These are phyloP conservation scores for Selaginella moellendorffii DNA, from an alignment of 75 land plant species.

Conservation along the genomic window DNA sequence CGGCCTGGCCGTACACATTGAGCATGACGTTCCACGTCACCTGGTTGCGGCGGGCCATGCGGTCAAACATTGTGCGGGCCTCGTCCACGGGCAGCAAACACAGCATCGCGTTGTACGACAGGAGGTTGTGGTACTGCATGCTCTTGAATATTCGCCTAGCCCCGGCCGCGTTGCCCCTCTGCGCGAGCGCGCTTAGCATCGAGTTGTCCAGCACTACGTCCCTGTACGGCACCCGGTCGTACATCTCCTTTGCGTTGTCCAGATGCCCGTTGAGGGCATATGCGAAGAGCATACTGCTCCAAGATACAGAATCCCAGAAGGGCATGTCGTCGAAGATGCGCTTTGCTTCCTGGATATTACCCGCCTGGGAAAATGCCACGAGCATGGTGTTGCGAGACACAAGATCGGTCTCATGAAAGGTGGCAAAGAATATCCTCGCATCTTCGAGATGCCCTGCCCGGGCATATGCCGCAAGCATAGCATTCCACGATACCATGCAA, in stretches of 20 bases:
- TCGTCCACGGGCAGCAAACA: not conserved
- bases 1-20: not conserved
- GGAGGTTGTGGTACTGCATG: not conserved
- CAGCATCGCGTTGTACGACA: not conserved
- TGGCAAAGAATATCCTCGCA: not conserved
- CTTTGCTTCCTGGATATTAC: not conserved
- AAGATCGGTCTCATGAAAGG: not conserved
- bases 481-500: not conserved
- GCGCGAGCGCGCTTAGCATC: not conserved
- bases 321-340: not conserved
- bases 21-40: conserved; percentile 8
- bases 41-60: not conserved
- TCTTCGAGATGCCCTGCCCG: not conserved
- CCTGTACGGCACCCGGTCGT: not conserved
- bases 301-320: not conserved
- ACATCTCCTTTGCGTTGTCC: not conserved
- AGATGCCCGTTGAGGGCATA: not conserved
- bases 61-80: not conserved
- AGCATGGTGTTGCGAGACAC: not conserved
- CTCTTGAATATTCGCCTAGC: not conserved
- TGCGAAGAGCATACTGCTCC: not conserved
- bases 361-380: not conserved
- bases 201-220: not conserved
- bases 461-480: not conserved
- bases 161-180: not conserved